A percentile compares a stretch with the other conserved stretches of the same genome.
phyloP scores from a whole-genome alignment of 1,284 basidiomycete genomes.

The Trichosporon sp. region DNA sequence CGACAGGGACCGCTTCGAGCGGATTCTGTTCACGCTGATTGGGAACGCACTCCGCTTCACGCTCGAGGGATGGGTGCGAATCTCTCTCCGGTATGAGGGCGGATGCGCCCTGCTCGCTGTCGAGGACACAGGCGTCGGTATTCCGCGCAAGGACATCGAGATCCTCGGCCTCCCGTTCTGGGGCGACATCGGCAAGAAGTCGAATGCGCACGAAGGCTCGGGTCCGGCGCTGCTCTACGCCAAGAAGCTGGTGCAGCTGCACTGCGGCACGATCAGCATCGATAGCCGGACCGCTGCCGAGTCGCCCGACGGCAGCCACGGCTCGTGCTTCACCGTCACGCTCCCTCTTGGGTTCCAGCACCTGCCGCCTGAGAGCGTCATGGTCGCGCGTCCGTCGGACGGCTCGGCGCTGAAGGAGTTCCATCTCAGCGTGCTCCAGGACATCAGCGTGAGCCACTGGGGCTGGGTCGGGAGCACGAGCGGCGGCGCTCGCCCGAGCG shows the following conservation, averaged over 20 bases:
- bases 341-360: constrained; percentile 43
- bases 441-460: constrained; percentile 10
- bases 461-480: constrained; percentile 5
- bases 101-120: background rate
- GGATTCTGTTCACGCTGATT: constrained; percentile 51
- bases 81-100: constrained; percentile 10
- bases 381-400: constrained; percentile 22
- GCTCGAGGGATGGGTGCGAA: background rate
- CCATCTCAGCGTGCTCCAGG: background rate
- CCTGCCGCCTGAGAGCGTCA: constrained; percentile 44
- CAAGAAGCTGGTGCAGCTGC: constrained; percentile 12
- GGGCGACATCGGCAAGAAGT: constrained; percentile 17
- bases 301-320: background rate
- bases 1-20: constrained; percentile 42
- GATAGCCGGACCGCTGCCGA: background rate
- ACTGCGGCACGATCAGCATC: constrained; percentile 7
- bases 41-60: constrained; percentile 31
- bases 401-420: background rate
- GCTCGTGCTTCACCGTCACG: background rate
- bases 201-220: background rate
- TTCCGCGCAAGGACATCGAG: background rate
- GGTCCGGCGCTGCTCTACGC: background rate
- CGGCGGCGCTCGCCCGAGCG: background rate
- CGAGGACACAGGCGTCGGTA: background rate
- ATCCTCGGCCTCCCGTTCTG: constrained; percentile 5